Evolutionary conservation across 202 grass and related monocot species (phyloP).

Genomic region (Carex sylvatica): DNA sequence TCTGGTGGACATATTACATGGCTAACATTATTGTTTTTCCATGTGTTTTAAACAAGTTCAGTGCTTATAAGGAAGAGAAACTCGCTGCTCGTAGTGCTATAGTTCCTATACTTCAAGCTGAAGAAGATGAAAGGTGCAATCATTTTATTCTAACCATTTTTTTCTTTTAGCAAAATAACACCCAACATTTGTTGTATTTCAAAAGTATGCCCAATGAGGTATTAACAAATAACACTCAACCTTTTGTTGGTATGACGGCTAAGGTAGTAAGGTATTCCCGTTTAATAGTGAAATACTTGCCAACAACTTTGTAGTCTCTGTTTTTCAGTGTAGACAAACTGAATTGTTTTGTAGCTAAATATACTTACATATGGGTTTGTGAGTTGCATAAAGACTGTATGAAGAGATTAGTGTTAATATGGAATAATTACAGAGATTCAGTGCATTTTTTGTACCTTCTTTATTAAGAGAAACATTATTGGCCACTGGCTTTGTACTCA

Average conservation of each 20-base stretch:
- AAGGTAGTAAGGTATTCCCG: background rate
- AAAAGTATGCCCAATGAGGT: background rate
- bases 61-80: constrained; percentile 93
- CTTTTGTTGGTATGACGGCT: background rate
- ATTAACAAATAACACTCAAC: background rate
- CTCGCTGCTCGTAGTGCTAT: constrained; percentile 87
- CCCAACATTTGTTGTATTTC: background rate
- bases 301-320: background rate
- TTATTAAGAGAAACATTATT: background rate
- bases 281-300: background rate
- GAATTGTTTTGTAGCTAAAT: background rate
- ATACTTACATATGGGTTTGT: background rate
- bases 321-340: background rate
- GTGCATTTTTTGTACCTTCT: background rate
- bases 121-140: constrained; percentile 93
- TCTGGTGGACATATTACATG: background rate
- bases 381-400: background rate
- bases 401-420: background rate
- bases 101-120: constrained; percentile 91
- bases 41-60: constrained; percentile 28
- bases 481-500: background rate
- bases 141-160: background rate
- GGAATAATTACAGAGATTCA: background rate
- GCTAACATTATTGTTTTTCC: background rate
- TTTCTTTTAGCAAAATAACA: background rate